Conservation (phyloP, 495 filamentous ascomycete species). For the Talaromyces borbonicus region DNA sequence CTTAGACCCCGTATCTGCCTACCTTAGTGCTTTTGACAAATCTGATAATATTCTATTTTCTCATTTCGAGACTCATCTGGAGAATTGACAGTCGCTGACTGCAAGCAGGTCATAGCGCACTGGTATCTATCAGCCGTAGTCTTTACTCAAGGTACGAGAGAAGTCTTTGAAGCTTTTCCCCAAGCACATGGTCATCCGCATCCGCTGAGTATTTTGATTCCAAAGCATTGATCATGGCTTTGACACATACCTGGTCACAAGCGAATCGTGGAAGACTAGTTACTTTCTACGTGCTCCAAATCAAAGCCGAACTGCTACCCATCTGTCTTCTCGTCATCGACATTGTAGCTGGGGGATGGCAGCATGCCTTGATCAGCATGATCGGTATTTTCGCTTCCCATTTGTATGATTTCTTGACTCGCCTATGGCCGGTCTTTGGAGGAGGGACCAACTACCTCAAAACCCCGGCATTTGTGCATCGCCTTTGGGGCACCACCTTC, state of each 20-base stretch:
- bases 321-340: conserved; percentile 64
- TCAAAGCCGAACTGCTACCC: conserved; percentile 65
- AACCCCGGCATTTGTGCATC: conserved; percentile 57
- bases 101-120: neutral
- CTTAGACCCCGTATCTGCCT: conserved; percentile 17
- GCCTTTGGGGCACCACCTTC: conserved; percentile 38
- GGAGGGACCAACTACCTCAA: conserved; percentile 60
- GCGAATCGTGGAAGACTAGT: conserved; percentile 65
- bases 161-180: no score
- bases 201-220: no score
- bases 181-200: no score
- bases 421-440: conserved; percentile 75
- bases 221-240: conserved; percentile 62
- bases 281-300: conserved; percentile 64
- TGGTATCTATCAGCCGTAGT: neutral
- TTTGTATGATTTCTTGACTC: conserved; percentile 73
- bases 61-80: neutral
- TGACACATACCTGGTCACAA: conserved; percentile 72
- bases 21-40: conserved; percentile 1
- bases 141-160: neutral
- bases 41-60: neutral
- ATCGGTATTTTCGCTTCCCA: conserved; percentile 75
- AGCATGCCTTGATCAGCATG: conserved; percentile 41
- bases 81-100: neutral
- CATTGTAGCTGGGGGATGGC: conserved; percentile 45